phyloP scores from a whole-genome alignment of 257 asterid genomes.

The Solanum chmielewskii region DNA sequence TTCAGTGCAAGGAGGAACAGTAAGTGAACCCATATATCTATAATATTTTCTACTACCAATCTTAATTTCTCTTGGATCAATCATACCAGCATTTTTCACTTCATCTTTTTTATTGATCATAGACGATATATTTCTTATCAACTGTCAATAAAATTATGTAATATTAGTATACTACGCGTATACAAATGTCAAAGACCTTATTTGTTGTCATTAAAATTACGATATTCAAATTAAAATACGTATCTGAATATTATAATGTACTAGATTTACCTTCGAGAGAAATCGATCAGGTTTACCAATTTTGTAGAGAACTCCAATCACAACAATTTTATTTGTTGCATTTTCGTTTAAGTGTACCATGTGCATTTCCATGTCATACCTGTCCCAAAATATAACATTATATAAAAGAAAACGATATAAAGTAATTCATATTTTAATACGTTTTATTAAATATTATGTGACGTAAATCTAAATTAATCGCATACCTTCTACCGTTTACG shows the following conservation, averaged over 20 bases:
- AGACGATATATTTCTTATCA: conserved; percentile 20
- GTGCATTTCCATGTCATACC: conserved; percentile 65
- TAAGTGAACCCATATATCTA: conserved; percentile 62
- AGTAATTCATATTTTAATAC: accelerated
- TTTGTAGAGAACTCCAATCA: conserved; percentile 40
- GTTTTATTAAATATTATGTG: too few relatives aligned
- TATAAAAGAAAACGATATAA: neutral
- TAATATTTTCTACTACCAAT: conserved; percentile 17
- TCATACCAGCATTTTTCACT: conserved; percentile 12
- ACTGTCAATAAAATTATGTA: conserved; percentile 9
- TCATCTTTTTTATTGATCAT: conserved; percentile 17
- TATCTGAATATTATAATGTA: neutral
- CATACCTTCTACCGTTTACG: conserved; percentile 38
- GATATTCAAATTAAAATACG: neutral
- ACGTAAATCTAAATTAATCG: neutral
- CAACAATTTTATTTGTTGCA: conserved; percentile 25
- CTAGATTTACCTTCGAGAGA: conserved; percentile 34
- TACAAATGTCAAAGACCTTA: neutral
- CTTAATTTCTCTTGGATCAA: conserved; percentile 39
- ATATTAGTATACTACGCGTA: neutral
- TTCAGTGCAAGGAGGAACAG: conserved; percentile 66
- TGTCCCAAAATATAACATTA: neutral
- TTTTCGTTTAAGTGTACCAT: conserved; percentile 40
- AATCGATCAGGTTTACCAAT: conserved; percentile 49
- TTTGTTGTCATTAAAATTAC: neutral